A percentile compares a stretch with the other conserved stretches of the same genome.
Evolutionary conservation across 1,284 basidiomycete genomes (phyloP).

Genomic region (Apiotrichum gamsii): DNA sequence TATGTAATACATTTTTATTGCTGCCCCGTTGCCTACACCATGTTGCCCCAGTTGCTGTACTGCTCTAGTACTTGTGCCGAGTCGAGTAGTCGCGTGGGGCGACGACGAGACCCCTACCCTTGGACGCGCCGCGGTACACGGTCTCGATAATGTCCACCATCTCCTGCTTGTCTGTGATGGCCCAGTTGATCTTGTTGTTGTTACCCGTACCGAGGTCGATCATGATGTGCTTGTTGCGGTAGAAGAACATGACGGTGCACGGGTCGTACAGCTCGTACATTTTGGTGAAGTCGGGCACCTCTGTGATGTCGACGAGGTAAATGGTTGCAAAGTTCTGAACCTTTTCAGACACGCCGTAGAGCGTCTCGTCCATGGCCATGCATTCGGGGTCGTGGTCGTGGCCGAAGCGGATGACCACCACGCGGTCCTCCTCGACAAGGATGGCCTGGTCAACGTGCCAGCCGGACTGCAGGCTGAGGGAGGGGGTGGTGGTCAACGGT

Average conservation of each 20-base stretch:
- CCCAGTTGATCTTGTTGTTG: slow-evolving; percentile 99
- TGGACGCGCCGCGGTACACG: slow-evolving; percentile 94
- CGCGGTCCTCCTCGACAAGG: slow-evolving; percentile 91
- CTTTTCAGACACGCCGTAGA: slow-evolving; percentile 86
- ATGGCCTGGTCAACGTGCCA: slow-evolving; percentile 97
- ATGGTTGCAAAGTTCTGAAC: slow-evolving; percentile 98
- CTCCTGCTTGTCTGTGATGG: slow-evolving; percentile 96
- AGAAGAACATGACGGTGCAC: slow-evolving; percentile 97
- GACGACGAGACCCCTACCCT: slow-evolving; percentile 95
- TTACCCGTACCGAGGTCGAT: slow-evolving; percentile 98
- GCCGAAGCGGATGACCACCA: slow-evolving; percentile 92
- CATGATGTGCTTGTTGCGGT: slow-evolving; percentile 99
- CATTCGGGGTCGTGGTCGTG: slow-evolving; percentile 92
- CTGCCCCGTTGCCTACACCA: no score
- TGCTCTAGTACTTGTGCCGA: slow-evolving; percentile 43
- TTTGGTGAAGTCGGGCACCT: slow-evolving; percentile 98
- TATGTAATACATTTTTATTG: slow-evolving; percentile 6
- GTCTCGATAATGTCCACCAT: slow-evolving; percentile 98
- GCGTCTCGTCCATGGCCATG: slow-evolving; percentile 99
- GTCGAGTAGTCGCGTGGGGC: slow-evolving; percentile 62
- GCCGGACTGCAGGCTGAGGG: slow-evolving; percentile 77
- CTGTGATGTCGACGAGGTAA: slow-evolving; percentile 90
- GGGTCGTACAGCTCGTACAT: slow-evolving; percentile 72
- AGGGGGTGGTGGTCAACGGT: not conserved
- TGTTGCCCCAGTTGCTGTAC: not conserved